Evolutionary conservation across 1,139 yeast genomes (phyloP), one percentile per base, ranked within the genome.

Genomic region (Kluyveromyces sp.): DNA sequence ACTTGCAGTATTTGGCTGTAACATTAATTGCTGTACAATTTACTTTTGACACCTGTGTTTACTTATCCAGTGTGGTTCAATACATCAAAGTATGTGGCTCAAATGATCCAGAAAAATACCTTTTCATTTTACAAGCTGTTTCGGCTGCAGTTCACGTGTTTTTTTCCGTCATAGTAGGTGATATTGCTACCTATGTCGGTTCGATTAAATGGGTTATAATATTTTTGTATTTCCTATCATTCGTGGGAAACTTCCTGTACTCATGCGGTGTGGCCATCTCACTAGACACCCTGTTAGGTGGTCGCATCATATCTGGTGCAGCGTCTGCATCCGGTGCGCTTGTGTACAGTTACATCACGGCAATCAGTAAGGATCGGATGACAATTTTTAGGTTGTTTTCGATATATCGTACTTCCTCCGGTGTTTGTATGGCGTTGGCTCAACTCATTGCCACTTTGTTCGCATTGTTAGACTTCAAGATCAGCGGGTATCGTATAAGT

Each of bases 201-300:
- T 43, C 46, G 12, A 19, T 43, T 2, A 43, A 40, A 16, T 43
- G 41, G 40, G 40, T 40, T 3, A 40, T 40, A 40, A 29, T 43
- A 12, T 20, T 22, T 15, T 40, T 43, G 7, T 43, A 43, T 22
- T 36, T 43, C 13, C 34, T 43, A 29, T 43, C 46, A 11, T 43
- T 43, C 26, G 46, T 36, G 33, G 46, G 46, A 11, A 43, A 43
- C 28, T 43, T 43, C 34, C 31, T 43, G 3, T 43, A 43, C 34
- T 43, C 46, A n/a, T 43, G 46, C 25, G 43, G 30, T 4, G 46
- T 43, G n/a, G 40, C 46, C 7, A 17, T 43, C n/a, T 43, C 46
- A 7, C n/a, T 37, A 11, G 26, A 36, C 13, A 30, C 46, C 9
- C 18, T 43, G 29, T 33, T 43, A 11, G 46, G 43, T 20, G 46